Conservation (phyloP, 73 alveolate species). For the Tetrahymena borealis region DNA sequence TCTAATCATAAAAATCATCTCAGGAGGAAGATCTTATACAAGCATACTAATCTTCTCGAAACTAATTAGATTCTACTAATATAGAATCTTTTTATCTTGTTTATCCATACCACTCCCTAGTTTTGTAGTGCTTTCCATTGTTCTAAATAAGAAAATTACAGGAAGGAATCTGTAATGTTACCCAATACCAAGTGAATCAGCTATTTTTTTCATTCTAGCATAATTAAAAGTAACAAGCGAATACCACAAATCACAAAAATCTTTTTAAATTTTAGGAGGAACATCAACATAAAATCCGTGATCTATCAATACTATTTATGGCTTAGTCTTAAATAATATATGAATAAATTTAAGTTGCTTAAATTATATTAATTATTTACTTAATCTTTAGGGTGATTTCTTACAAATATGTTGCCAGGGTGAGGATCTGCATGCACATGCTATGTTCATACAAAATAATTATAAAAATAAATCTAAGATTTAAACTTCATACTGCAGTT, state of each 20-base stretch:
- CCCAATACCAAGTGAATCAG: slow-evolving; percentile 34
- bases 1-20: slow-evolving; percentile 61
- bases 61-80: slow-evolving; percentile 48
- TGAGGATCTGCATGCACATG: slow-evolving; percentile 80
- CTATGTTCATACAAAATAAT: not conserved
- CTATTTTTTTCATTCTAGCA: slow-evolving; percentile 20
- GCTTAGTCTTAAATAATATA: not conserved
- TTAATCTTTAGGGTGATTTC: slow-evolving; percentile 42
- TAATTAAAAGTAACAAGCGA: slow-evolving; percentile 41
- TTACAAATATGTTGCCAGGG: slow-evolving; percentile 71
- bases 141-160: slow-evolving; percentile 40
- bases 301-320: slow-evolving; percentile 47
- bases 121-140: slow-evolving; percentile 35
- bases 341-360: not conserved
- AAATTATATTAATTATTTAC: not conserved
- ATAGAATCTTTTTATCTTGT: slow-evolving; percentile 57
- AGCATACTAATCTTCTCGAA: slow-evolving; percentile 58
- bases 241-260: slow-evolving; percentile 49
- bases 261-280: slow-evolving; percentile 15
- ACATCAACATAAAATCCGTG: slow-evolving; percentile 55
- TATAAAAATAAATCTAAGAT: not conserved
- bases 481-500: slow-evolving; percentile 11
- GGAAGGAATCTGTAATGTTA: slow-evolving; percentile 48
- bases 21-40: slow-evolving; percentile 59
- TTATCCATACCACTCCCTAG: slow-evolving; percentile 59